phyloP scores from a whole-genome alignment of 805 yeast species.

The Hanseniaspora jakobsenii region DNA sequence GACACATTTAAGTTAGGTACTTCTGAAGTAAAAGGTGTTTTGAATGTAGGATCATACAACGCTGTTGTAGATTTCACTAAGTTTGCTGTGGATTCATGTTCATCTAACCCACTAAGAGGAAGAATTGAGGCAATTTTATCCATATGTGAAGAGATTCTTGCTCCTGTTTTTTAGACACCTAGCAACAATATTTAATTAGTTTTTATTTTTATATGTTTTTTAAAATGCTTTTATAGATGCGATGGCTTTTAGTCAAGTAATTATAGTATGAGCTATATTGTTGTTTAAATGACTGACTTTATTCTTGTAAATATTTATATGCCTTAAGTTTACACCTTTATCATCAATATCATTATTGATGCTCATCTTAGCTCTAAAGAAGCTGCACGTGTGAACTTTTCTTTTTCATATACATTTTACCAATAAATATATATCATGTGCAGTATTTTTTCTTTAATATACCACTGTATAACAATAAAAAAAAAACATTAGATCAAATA shows the following conservation, averaged over 20 bases:
- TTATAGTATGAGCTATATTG: no score
- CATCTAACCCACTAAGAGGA: constrained; percentile 63
- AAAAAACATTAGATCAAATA: no score
- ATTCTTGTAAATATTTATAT: no score
- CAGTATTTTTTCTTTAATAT: no score
- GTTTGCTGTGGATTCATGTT: constrained; percentile 54
- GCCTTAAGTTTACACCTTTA: no score
- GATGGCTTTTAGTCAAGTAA: no score
- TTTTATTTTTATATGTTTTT: not conserved
- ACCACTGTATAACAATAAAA: no score
- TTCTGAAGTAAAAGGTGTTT: constrained; percentile 37
- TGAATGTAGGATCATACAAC: constrained; percentile 61
- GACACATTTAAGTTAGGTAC: constrained; percentile 20
- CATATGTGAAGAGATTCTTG: constrained; percentile 67
- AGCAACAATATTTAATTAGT: not conserved
- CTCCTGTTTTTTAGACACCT: constrained; percentile 53
- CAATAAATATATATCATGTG: no score
- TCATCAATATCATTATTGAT: no score
- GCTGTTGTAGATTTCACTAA: constrained; percentile 58
- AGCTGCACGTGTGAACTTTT: not conserved
- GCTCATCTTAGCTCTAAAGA: no score
- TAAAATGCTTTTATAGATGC: not conserved
- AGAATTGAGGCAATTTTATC: constrained; percentile 71
- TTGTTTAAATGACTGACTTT: no score
- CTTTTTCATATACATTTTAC: not conserved